phyloP scores from a whole-genome alignment of 495 filamentous ascomycete species.

The Talaromyces stipitatus region DNA sequence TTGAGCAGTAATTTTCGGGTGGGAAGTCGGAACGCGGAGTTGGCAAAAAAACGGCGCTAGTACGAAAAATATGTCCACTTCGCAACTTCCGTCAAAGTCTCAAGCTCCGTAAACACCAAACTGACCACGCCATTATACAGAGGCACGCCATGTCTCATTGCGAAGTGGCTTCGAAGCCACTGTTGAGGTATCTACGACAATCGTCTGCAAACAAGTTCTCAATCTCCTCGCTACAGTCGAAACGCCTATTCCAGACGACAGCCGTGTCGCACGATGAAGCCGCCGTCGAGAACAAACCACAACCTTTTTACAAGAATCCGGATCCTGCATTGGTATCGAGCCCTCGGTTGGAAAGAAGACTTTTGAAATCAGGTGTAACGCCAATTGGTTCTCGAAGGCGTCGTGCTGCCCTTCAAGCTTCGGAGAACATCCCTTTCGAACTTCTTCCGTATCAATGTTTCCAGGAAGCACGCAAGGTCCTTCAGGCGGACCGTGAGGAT shows the following conservation, averaged over 20 bases:
- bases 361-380: conserved; percentile 49
- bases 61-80: conserved; percentile 11
- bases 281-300: conserved; percentile 26
- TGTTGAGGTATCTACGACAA: conserved; percentile 55
- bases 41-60: conserved; percentile 8
- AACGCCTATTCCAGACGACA: conserved; percentile 32
- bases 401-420: conserved; percentile 62
- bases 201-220: conserved; percentile 27
- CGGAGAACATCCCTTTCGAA: conserved; percentile 73
- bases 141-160: conserved; percentile 54
- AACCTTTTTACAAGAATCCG: conserved; percentile 30
- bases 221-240: conserved; percentile 24
- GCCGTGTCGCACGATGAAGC: conserved; percentile 29
- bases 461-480: conserved; percentile 84
- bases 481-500: conserved; percentile 71
- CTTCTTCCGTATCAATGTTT: conserved; percentile 93
- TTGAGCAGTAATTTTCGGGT: neutral
- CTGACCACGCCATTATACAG: conserved; percentile 7
- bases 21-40: conserved; percentile 1
- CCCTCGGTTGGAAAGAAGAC: conserved; percentile 49
- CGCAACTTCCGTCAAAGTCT: neutral
- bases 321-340: conserved; percentile 46
- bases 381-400: conserved; percentile 78
- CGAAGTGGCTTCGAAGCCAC: conserved; percentile 59
- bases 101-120: conserved; percentile 16